Conservation (phyloP, 2,329 filamentous ascomycete genomes). For the Chaetothyriales sp. region DNA sequence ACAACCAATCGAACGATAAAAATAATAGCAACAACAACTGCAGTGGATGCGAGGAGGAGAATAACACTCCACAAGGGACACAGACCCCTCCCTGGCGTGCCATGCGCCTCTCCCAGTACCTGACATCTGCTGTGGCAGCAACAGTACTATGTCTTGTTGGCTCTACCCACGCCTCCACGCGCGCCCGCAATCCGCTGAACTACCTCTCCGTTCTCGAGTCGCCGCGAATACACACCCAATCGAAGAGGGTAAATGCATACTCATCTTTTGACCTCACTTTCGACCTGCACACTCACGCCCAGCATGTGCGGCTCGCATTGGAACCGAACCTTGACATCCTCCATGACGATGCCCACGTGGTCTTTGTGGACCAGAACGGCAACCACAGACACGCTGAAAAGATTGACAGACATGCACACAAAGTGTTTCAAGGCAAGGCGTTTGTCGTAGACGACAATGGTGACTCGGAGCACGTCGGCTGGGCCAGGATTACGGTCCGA, state of each 20-base stretch:
- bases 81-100: slow-evolving; percentile 2
- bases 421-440: slow-evolving; percentile 67
- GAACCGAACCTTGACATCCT: slow-evolving; percentile 88
- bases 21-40: too few relatives aligned
- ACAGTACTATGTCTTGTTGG: slow-evolving; percentile 6
- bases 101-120: slow-evolving; percentile 14
- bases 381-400: slow-evolving; percentile 49
- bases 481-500: slow-evolving; percentile 66
- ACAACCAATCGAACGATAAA: too few relatives aligned
- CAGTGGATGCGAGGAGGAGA: not conserved
- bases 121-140: slow-evolving; percentile 7
- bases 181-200: slow-evolving; percentile 59
- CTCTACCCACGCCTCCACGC: slow-evolving; percentile 43
- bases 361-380: slow-evolving; percentile 59
- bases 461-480: slow-evolving; percentile 69
- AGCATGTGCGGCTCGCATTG: slow-evolving; percentile 62
- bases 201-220: slow-evolving; percentile 60
- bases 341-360: slow-evolving; percentile 56
- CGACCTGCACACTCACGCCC: slow-evolving; percentile 48
- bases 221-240: slow-evolving; percentile 61
- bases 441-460: slow-evolving; percentile 50
- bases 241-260: slow-evolving; percentile 61
- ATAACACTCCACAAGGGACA: too few relatives aligned
- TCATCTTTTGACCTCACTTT: slow-evolving; percentile 80
- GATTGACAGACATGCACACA: slow-evolving; percentile 58